A percentile compares a stretch with the other conserved stretches of the same genome.
phyloP scores from a whole-genome alignment of 139 green algal species.

The Penium margaritaceum region DNA sequence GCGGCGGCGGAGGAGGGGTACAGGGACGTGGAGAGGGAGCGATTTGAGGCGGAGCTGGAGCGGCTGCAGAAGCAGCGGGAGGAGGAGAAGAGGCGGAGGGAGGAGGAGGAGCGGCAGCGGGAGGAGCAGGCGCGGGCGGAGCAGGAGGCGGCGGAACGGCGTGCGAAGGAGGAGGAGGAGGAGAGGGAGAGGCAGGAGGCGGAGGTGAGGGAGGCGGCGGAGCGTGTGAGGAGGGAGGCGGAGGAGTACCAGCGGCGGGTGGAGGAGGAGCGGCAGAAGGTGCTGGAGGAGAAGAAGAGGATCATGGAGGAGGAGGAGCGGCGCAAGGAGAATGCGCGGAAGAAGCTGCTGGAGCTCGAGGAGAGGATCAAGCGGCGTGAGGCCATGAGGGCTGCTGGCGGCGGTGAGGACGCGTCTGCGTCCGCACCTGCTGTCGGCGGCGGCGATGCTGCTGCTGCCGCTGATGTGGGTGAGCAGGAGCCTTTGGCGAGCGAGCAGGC shows the following conservation, averaged over 20 bases:
- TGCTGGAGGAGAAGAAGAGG: slow-evolving; percentile 32
- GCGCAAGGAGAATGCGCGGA: slow-evolving; percentile 36
- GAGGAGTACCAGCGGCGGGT: not conserved
- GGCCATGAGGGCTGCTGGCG: not conserved
- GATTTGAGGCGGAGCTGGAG: slow-evolving; percentile 45
- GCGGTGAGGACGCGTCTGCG: not conserved
- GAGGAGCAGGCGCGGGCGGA: slow-evolving; percentile 19
- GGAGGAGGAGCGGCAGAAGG: slow-evolving; percentile 30
- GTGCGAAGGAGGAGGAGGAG: slow-evolving; percentile 37
- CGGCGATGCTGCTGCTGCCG: not conserved
- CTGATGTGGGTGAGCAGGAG: not conserved
- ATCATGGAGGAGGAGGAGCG: slow-evolving; percentile 30
- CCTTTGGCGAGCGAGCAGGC: not conserved
- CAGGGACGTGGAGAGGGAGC: slow-evolving; percentile 34
- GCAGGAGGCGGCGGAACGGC: slow-evolving; percentile 35
- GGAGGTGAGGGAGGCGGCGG: slow-evolving; percentile 4
- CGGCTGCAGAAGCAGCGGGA: slow-evolving; percentile 38
- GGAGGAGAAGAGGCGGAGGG: slow-evolving; percentile 32
- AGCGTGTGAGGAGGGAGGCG: slow-evolving; percentile 16
- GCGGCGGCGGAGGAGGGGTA: slow-evolving; percentile 7
- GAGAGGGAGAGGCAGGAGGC: not conserved
- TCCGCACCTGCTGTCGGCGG: not conserved
- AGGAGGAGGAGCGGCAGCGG: slow-evolving; percentile 17
- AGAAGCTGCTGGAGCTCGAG: slow-evolving; percentile 39
- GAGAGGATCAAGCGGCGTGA: slow-evolving; percentile 25